Evolutionary conservation across 495 filamentous ascomycete species (phyloP).

Genomic region (Neurospora intermedia): DNA sequence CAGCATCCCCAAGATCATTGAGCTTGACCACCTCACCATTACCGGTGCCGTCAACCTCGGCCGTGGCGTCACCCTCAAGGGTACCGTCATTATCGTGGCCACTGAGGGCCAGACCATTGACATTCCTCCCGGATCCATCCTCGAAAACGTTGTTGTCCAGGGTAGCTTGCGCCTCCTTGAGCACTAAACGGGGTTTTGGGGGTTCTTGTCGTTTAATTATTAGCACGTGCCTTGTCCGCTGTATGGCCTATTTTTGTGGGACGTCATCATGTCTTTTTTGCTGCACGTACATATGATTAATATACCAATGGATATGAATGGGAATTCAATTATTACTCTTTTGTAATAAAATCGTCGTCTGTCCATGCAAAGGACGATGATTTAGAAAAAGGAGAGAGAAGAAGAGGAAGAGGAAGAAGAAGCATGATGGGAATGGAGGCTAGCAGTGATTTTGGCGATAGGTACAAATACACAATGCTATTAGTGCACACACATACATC

Average conservation of each 20-base stretch:
- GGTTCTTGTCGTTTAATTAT: neutral
- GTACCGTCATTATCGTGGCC: conserved; percentile 99
- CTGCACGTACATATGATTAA: neutral
- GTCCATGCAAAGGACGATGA: neutral
- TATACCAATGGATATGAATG: neutral
- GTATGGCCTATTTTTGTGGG: neutral
- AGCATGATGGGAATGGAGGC: neutral
- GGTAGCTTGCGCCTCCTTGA: conserved; percentile 90
- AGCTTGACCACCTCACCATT: conserved; percentile 95
- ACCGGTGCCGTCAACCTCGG: conserved; percentile 95
- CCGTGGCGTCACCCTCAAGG: conserved; percentile 89
- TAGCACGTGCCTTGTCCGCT: neutral
- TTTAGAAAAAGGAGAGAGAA: neutral
- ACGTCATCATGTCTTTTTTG: neutral
- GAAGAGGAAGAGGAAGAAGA: neutral
- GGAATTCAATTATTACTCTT: neutral
- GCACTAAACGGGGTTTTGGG: conserved; percentile 46
- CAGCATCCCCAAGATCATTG: conserved; percentile 94
- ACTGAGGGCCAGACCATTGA: conserved; percentile 98
- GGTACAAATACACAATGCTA: neutral
- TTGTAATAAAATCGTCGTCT: neutral
- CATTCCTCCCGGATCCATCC: conserved; percentile 86
- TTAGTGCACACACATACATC: neutral
- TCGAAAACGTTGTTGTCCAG: conserved; percentile 99
- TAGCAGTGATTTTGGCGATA: neutral